Percentiles rank a stretch among this genome's conserved stretches.
Conservation (phyloP, 306 rosid species). For the Trichosanthes cucumerina region DNA sequence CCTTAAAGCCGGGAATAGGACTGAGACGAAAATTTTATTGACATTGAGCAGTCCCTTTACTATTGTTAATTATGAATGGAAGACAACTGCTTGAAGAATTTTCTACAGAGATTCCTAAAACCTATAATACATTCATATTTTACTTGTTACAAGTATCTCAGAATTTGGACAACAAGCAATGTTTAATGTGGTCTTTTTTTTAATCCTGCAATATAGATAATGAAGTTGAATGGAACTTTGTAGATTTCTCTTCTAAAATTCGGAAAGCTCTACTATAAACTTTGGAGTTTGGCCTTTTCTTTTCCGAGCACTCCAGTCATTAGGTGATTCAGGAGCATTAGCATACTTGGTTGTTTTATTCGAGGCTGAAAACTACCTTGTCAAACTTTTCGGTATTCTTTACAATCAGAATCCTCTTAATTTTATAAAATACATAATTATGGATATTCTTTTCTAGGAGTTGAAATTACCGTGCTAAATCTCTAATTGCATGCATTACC, state of each 20-base stretch:
- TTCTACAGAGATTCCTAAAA: neutral
- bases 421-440: too few relatives aligned
- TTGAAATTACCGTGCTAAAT: neutral
- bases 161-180: neutral
- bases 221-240: neutral
- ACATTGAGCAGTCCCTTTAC: neutral
- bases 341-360: neutral
- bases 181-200: neutral
- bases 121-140: neutral
- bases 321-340: neutral
- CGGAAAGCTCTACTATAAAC: neutral
- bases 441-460: neutral
- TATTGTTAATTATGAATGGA: neutral
- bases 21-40: neutral
- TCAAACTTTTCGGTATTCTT: too few relatives aligned
- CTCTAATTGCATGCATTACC: neutral
- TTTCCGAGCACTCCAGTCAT: neutral
- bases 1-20: neutral
- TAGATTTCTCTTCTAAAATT: neutral
- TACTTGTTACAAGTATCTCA: neutral
- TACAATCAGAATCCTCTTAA: too few relatives aligned
- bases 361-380: too few relatives aligned
- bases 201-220: neutral
- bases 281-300: neutral
- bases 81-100: neutral